Conservation (phyloP, 805 yeast genomes). For the Kregervanrija delftensis region DNA sequence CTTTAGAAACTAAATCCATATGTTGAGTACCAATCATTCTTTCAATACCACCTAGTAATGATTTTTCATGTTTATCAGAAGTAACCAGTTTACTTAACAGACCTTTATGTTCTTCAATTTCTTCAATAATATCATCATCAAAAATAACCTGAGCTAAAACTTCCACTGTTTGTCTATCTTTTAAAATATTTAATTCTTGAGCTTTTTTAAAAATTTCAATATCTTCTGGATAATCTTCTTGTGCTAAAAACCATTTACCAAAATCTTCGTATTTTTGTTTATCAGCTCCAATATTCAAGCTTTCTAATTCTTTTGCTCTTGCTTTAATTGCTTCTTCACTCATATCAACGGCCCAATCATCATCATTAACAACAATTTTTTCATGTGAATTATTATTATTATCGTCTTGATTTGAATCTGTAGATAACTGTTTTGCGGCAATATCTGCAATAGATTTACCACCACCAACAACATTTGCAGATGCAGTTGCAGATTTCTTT, state of each 20-base stretch:
- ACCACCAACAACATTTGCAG: constrained; percentile 85
- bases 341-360: constrained; percentile 96
- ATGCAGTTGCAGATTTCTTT: constrained; percentile 67
- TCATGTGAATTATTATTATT: constrained; percentile 42
- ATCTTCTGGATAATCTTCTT: constrained; percentile 61
- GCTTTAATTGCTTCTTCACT: constrained; percentile 92
- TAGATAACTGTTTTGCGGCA: constrained; percentile 41
- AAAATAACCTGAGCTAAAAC: constrained; percentile 90
- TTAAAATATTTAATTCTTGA: constrained; percentile 64
- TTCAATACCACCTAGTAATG: constrained; percentile 93
- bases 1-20: constrained; percentile 54
- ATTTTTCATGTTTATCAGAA: constrained; percentile 67
- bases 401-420: not conserved
- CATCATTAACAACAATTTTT: constrained; percentile 69
- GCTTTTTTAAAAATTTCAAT: constrained; percentile 91
- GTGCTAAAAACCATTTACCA: constrained; percentile 80
- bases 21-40: constrained; percentile 81
- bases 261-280: constrained; percentile 58
- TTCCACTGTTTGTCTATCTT: constrained; percentile 72
- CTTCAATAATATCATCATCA: constrained; percentile 64
- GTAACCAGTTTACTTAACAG: constrained; percentile 72
- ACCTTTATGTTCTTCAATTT: constrained; percentile 74
- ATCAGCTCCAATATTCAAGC: constrained; percentile 36
- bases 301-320: constrained; percentile 84
- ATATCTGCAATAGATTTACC: constrained; percentile 76